phyloP scores from a whole-genome alignment of 345 rosid genomes.

The sweet orange (Citrus sinensis) region DNA sequence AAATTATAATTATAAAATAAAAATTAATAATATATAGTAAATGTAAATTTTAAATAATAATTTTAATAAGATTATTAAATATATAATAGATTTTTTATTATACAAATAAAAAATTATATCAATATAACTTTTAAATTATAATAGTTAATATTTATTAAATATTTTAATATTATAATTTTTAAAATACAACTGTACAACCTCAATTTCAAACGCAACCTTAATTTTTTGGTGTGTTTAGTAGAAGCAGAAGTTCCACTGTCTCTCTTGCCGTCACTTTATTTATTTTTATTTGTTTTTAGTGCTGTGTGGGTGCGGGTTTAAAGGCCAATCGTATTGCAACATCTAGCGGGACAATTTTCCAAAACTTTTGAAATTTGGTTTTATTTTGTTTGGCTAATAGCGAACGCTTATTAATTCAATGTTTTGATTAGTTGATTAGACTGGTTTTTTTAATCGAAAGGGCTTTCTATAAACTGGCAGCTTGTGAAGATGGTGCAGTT shows the following conservation, averaged over 20 bases:
- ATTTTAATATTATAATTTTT: too few species aligned
- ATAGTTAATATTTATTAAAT: too few species aligned
- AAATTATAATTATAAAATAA: too few species aligned
- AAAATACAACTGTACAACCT: fast-evolving
- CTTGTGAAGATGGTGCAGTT: background rate
- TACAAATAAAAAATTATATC: too few species aligned
- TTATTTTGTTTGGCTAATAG: background rate
- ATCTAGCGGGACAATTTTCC: background rate
- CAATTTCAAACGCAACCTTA: fast-evolving
- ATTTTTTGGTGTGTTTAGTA: background rate
- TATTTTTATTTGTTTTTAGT: too few species aligned
- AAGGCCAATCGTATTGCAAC: conserved; percentile 7
- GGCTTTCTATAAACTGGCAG: background rate
- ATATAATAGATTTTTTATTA: too few species aligned
- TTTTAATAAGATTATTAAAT: too few species aligned
- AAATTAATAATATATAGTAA: too few species aligned
- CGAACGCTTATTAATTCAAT: background rate
- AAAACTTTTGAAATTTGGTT: conserved; percentile 2
- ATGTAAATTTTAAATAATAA: too few species aligned
- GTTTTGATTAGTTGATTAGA: background rate
- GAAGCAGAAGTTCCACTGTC: conserved; percentile 15
- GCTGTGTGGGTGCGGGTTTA: background rate
- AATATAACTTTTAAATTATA: too few species aligned
- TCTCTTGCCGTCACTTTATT: background rate
- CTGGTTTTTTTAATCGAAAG: background rate